Evolutionary conservation across 306 rosid species (phyloP).

Genomic region (Mucuna pruriens): DNA sequence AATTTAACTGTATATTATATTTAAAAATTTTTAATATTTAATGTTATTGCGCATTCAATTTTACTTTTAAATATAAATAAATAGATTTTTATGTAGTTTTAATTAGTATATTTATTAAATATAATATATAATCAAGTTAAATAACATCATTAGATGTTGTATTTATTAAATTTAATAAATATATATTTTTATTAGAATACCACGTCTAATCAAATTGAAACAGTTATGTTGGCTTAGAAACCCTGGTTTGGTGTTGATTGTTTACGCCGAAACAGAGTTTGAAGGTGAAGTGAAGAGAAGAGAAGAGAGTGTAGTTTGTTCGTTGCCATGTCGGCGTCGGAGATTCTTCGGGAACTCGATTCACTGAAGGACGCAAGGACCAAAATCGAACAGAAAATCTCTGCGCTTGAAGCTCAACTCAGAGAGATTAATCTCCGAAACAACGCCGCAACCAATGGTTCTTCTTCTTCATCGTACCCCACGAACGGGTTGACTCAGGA

Average conservation of each 20-base stretch:
- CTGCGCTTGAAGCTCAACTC: conserved; percentile 71
- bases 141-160: no score
- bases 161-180: no score
- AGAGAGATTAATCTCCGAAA: conserved; percentile 46
- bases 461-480: conserved; percentile 37
- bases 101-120: no score
- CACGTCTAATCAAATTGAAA: no score
- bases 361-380: conserved; percentile 55
- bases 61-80: no score
- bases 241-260: conserved; percentile 5
- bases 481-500: conserved; percentile 61
- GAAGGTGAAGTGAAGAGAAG: neutral
- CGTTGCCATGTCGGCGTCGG: conserved; percentile 39
- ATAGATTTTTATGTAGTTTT: no score
- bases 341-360: conserved; percentile 62
- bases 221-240: neutral
- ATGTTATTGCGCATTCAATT: no score
- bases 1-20: no score
- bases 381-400: conserved; percentile 64
- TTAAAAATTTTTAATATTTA: no score
- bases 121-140: no score
- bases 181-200: no score
- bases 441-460: conserved; percentile 45
- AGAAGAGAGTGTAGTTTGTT: neutral
- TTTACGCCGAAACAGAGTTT: neutral